Base-by-base conservation (phyloP, 176 grass and related monocot genomes). In the Oropetium thomaeum region DNA sequence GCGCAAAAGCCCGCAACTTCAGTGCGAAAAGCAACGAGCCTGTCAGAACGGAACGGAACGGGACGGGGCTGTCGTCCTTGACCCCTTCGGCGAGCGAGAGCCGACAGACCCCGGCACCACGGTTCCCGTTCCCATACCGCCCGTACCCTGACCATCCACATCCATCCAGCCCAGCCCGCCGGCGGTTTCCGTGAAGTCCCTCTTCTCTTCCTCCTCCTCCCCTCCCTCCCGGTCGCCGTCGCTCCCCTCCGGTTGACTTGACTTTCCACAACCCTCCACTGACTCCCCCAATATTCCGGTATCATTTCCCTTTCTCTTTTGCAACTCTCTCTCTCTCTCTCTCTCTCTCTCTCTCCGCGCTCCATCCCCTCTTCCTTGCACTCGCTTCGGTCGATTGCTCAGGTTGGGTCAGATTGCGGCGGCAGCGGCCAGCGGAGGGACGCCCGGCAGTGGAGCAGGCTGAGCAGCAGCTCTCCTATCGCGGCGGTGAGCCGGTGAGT, bases 401-500 rank as follows among this genome's bases (percentile, higher is more conserved):
- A 71, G 65, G 60, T 64, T 22, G n/a, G n/a, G n/a, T n/a, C n/a
- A n/a, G n/a, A n/a, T n/a, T n/a, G n/a, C n/a, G n/a, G n/a, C n/a
- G n/a, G n/a, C n/a, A n/a, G n/a, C n/a, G 49, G 71, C 57, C 27
- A 27, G 20, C 20, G 25, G 19, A 28, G 53, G 29, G 35, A 61
- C 71, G 44, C 34, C 77, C 10, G 48, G 48, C 38, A 15, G 42
- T 15, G 71, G 37, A 60, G 64, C 33, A 15, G 22, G 42, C 70
- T 47, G 39, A 29, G 57, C 41, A 5, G 83, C 42, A 67, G 53
- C 62, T 80, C 51, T 45, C 22, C 4, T 5, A 53, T 69, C 42
- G 12, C 10, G 35, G 20, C 33, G 84, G 84, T 82, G 71, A 86
- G n/a, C 77, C 76, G 83, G 83, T 81, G 74, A 87, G 85, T 82